Evolutionary conservation across 2,329 filamentous ascomycete genomes (phyloP), one percentile per base, ranked within the genome.

Genomic region (Alternaria brassicae): DNA sequence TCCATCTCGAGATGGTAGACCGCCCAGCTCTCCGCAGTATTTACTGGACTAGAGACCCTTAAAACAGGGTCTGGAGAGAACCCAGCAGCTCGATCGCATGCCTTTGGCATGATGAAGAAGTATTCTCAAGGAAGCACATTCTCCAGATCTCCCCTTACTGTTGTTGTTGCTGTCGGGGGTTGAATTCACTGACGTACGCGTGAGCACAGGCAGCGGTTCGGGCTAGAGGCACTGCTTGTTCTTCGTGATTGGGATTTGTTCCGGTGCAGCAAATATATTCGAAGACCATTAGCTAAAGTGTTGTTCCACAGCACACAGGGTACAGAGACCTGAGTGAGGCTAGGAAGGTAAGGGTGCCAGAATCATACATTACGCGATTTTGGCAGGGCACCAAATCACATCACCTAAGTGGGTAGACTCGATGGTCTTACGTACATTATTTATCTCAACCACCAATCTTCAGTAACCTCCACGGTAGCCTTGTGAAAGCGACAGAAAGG

Each of bases 1-100:
- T 83, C 81, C 58, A 71, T 74, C 65, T 83, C 81, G 59, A 82
- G 82, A 74, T 81, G 71, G 72, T 82, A 81, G 52, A 80, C 68
- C 1, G 79, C 78, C 80, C 80, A 82, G 60, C 75, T 77, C 70
- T 82, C 81, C 30, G 72, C 30, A 64, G 67, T 66, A 56, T 75
- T 78, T n/a, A 79, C 67, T 25, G 79, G 78, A 45, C 81, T 77
- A 3, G 78, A 79, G 62, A 78, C 68, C 21, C 72, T 71, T 55
- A 69, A 72, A 45, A 79, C 76, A 51, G 74, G 75, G 56, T 77
- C 75, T 50, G 65, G 66, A 54, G 66, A 61, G 63, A 78, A 79
- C 60, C 67, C 74, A 32, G 78, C 74, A 19, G 66, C 60, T 25
- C 72, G 68, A 50, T 72, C 71, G 36, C 9, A 8, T 2, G 30